Evolutionary conservation across 2,329 filamentous ascomycete genomes (phyloP), one percentile per base, ranked within the genome.

Genomic region (Beauveria medogensis): DNA sequence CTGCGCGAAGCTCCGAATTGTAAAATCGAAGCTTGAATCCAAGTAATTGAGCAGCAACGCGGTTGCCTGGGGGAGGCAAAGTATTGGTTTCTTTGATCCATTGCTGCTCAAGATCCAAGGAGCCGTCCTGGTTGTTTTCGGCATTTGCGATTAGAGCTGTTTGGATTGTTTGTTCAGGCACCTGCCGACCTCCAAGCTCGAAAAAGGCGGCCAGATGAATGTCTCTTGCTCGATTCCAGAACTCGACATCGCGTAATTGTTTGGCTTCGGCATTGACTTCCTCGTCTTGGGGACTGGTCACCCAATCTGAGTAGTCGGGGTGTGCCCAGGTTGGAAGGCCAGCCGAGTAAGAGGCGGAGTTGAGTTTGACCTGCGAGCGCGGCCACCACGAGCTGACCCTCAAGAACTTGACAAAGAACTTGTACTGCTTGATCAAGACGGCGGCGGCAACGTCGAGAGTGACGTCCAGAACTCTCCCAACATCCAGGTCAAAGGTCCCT

Each of bases 11-110:
- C 30, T 87, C 80, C 0, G 91, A 95, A 46, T 91, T 89, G 70
- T 99, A 99, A 73, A 96, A 99, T 16, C 91, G 90, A 55, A 99
- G 82, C 74, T 99, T 99, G 81, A 99, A 99, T 4, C 94, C 94
- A 16, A 99, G 85, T 3, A 99, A 82, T 71, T 97, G 94, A 34
- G 95, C 95, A 1, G 94, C 94, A 62, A 95, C 91, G 48, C 88
- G 85, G 71, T 97, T 99, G 34, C 95, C 94, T 34, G 83, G 80
- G 1, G 92, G 91, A 5, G 92, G 92, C 3, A 94, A 76, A 0
- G 90, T 95, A 60, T 87, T 88, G 3, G 93, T 97, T 62, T 84
- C 79, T 64, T 85, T 81, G 67, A 96, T 90, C 91, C 92, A 97
- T 66, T 88, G 80, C 7, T 80, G 79, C 61, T 85, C 84, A 28